phyloP scores from a whole-genome alignment of 306 rosid species.

The Adenanthera pavonina region DNA sequence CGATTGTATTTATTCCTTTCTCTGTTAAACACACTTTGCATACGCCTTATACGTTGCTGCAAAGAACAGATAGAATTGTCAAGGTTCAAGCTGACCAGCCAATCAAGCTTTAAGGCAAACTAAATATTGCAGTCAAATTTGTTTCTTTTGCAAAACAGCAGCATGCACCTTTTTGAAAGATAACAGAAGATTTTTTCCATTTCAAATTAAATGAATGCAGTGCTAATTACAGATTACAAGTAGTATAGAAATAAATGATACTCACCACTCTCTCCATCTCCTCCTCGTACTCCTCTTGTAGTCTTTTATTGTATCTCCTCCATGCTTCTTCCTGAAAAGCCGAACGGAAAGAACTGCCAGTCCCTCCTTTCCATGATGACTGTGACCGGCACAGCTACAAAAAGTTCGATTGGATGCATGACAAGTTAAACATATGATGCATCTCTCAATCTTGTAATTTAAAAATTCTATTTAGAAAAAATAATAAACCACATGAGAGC shows the following conservation, averaged over 20 bases:
- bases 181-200: background rate
- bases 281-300: constrained; percentile 88
- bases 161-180: background rate
- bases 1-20: constrained; percentile 82
- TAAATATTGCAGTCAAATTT: constrained; percentile 12
- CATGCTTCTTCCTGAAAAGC: constrained; percentile 88
- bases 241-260: constrained; percentile 5
- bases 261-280: constrained; percentile 97
- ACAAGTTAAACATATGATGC: constrained; percentile 43
- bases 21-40: constrained; percentile 92
- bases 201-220: background rate
- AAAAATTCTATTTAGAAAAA: background rate
- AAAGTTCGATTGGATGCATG: constrained; percentile 41
- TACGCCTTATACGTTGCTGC: constrained; percentile 91
- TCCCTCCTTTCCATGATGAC: constrained; percentile 57
- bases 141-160: background rate
- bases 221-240: background rate
- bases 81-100: constrained; percentile 19
- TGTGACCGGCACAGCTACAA: constrained; percentile 71
- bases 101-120: constrained; percentile 16
- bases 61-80: constrained; percentile 20
- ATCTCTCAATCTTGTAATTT: constrained; percentile 1
- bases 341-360: constrained; percentile 62
- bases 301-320: constrained; percentile 77
- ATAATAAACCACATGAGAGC: background rate